Evolutionary conservation across 148 eudicot species (phyloP), one percentile per base, ranked within the genome.

Genomic region (Rhododendron ovatum): DNA sequence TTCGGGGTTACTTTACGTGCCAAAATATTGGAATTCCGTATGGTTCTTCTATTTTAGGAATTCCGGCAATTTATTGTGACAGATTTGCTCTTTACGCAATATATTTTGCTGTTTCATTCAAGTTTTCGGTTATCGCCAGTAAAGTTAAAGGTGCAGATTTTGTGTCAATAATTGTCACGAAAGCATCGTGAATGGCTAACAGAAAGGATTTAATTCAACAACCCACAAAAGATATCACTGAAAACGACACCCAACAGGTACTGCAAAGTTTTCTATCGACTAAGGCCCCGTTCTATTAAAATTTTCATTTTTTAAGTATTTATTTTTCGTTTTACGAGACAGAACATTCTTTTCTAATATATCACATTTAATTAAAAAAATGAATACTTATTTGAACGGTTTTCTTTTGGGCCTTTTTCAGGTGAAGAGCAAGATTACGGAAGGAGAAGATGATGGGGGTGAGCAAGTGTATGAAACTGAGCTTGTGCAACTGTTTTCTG

Each of bases 401-500:
- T 47, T 43, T 53, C 53, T 30, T 5, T n/a, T 6, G 24, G 5
- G 0, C 24, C 53, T 50, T 74, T 87, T 87, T 81, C 87, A 95
- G 96, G 90, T 86, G 84, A 91, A 75, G 78, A 86, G 89, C 53
- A 90, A 37, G 81, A 86, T 88, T 30, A 39, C 80, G 6, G 80
- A 83, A 47, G 88, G 76, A 51, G 88, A 87, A 45, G 93, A 89
- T 11, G 93, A 88, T 26, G 86, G 86, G 48, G 2, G 30, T 5
- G 91, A 86, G 39, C 91, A 89, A 80, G 85, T 78, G 0, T 67
- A 92, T 77, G 92, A 92, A 45, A 91, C 91, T 0, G 96, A 93
- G 76, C 92, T 91, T 81, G 89, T 88, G 51, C 93, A 92, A 37
- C 88, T 94, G 24, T 94, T 92, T 83, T 91, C 98, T 0, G 95